These are phyloP conservation scores for Scheffersomyces stambukii DNA, from an alignment of 1,139 yeast species.

Conservation along the genomic window DNA sequence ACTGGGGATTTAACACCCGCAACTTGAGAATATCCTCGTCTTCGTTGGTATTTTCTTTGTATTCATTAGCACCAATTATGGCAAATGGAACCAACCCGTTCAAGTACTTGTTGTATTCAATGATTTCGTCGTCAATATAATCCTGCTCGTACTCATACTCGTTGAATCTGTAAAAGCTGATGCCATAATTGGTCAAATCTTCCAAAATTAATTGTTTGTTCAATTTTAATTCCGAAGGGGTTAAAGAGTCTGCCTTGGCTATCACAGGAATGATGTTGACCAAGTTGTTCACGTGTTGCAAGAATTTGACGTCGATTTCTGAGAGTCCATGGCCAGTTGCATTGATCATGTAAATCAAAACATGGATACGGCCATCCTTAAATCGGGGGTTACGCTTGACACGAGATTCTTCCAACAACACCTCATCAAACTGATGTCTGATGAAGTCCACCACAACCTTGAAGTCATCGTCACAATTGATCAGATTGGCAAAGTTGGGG, in stretches of 20 bases:
- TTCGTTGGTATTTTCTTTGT: conserved; percentile 30
- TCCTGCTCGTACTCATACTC: conserved; percentile 48
- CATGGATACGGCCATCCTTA: conserved; percentile 47
- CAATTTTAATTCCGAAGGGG: conserved; percentile 31
- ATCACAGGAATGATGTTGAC: conserved; percentile 42
- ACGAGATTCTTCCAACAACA: conserved; percentile 44
- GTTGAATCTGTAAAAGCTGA: conserved; percentile 43
- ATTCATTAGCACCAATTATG: conserved; percentile 42
- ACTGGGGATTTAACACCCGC: conserved; percentile 32
- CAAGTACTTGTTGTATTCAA: conserved; percentile 45
- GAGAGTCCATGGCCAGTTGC: conserved; percentile 47
- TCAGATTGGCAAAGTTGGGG: conserved; percentile 76
- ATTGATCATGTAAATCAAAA: conserved; percentile 42
- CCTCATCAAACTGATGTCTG: conserved; percentile 48
- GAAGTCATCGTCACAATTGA: conserved; percentile 45
- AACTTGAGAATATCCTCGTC: conserved; percentile 37
- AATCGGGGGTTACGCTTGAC: conserved; percentile 46
- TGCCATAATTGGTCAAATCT: conserved; percentile 37
- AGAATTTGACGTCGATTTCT: conserved; percentile 39
- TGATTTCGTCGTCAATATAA: conserved; percentile 46
- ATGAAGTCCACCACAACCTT: conserved; percentile 45
- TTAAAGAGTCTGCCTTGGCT: conserved; percentile 40
- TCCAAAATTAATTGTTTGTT: conserved; percentile 39
- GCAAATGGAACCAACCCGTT: conserved; percentile 41
- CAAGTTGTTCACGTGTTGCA: conserved; percentile 37